Conservation (phyloP, 192 early-diverging fungal species). For the Funneliformis geosporum region DNA sequence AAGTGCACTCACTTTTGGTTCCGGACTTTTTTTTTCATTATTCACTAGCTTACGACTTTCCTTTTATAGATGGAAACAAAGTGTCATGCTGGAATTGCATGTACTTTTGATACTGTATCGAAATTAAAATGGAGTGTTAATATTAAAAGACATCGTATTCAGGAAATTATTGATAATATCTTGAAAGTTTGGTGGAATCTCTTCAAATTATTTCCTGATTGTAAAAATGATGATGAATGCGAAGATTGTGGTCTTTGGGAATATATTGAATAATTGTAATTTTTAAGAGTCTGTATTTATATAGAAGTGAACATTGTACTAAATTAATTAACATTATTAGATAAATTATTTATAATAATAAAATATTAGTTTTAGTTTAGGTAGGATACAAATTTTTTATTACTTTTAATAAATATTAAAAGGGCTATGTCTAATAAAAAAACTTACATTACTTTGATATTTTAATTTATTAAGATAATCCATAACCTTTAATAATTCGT, state of each 20-base stretch:
- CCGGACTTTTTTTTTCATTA: not conserved
- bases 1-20: constrained; percentile 10
- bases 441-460: no score
- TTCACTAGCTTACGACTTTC: constrained; percentile 24
- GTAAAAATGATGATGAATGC: constrained; percentile 60
- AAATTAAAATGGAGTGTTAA: constrained; percentile 66
- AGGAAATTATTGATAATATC: constrained; percentile 72
- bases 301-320: no score
- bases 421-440: no score
- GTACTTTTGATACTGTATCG: constrained; percentile 70
- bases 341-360: no score
- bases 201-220: constrained; percentile 40
- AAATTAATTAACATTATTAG: no score
- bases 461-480: no score
- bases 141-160: constrained; percentile 79
- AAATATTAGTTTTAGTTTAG: no score
- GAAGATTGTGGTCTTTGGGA: constrained; percentile 81
- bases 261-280: constrained; percentile 34
- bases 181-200: constrained; percentile 39
- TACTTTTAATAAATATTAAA: no score
- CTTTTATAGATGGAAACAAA: constrained; percentile 41
- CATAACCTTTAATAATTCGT: no score
- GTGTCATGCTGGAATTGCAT: constrained; percentile 56
- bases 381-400: no score
- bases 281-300: no score